Percentiles rank a stretch among this genome's conserved stretches.
Evolutionary conservation across 163 green algal genomes (phyloP).

Genomic region (Volvox carteri): DNA sequence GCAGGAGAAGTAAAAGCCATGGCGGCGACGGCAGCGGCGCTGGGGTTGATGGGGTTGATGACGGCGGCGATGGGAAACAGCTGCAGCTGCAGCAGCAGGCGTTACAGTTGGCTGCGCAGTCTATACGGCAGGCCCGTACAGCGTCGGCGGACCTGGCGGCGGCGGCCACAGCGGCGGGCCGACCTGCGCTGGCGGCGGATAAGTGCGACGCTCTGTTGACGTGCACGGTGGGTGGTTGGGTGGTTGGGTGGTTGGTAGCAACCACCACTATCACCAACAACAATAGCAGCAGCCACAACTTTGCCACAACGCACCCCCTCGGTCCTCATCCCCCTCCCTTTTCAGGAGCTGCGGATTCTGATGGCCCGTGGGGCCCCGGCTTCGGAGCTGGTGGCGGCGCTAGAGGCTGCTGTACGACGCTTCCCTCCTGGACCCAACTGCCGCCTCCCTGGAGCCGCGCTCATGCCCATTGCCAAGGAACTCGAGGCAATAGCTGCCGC

Average conservation of each 20-base stretch:
- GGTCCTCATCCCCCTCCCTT: too few relatives aligned
- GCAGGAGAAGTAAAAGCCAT: not conserved
- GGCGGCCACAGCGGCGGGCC: conserved; percentile 36
- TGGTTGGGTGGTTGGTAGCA: too few relatives aligned
- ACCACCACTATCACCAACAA: too few relatives aligned
- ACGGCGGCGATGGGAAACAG: not conserved
- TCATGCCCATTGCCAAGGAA: not conserved
- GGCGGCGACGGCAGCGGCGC: not conserved
- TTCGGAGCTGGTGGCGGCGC: not conserved
- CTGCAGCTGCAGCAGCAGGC: not conserved
- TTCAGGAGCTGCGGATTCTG: conserved; percentile 48
- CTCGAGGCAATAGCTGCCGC: not conserved
- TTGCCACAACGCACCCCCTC: too few relatives aligned
- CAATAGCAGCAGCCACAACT: too few relatives aligned
- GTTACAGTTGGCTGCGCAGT: not conserved
- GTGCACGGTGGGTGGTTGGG: conserved; percentile 8
- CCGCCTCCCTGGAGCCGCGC: not conserved
- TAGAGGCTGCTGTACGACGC: not conserved
- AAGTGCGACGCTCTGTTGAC: conserved; percentile 42
- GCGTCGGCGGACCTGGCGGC: conserved; percentile 8
- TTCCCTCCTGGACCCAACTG: conserved; percentile 47
- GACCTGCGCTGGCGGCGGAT: not conserved
- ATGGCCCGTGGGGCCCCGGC: not conserved
- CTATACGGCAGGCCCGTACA: not conserved
- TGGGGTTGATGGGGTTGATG: not conserved